These are phyloP conservation scores for Hansenula sp. DNA, from an alignment of 1,139 yeast species.

Conservation along the genomic window DNA sequence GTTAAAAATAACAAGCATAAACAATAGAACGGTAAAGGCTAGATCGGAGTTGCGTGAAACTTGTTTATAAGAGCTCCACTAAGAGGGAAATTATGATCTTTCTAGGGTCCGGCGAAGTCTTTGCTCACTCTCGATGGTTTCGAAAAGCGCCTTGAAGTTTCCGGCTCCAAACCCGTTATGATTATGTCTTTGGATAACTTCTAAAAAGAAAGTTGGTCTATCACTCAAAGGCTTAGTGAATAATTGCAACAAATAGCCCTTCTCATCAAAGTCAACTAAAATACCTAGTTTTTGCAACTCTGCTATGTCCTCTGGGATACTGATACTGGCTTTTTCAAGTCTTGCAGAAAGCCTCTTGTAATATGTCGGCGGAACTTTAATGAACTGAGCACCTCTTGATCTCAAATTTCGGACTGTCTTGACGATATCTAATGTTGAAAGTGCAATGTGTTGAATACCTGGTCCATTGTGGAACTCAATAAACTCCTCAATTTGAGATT, in stretches of 20 bases:
- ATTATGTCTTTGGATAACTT: slow-evolving; percentile 73
- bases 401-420: slow-evolving; percentile 50
- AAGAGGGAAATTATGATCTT: not conserved
- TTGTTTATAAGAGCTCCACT: too few relatives aligned
- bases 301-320: slow-evolving; percentile 47
- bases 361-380: slow-evolving; percentile 51
- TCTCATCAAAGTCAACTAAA: slow-evolving; percentile 69
- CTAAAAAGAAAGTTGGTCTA: slow-evolving; percentile 78
- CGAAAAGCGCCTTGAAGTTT: slow-evolving; percentile 76
- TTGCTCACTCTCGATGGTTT: slow-evolving; percentile 68
- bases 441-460: slow-evolving; percentile 80
- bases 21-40: too few relatives aligned
- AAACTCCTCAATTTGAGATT: slow-evolving; percentile 81
- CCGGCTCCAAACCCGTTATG: slow-evolving; percentile 89
- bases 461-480: slow-evolving; percentile 72
- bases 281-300: slow-evolving; percentile 46
- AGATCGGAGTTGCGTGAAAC: too few relatives aligned
- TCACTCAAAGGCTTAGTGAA: slow-evolving; percentile 75
- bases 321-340: slow-evolving; percentile 34
- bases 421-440: slow-evolving; percentile 58
- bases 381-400: slow-evolving; percentile 66
- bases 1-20: not conserved
- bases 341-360: slow-evolving; percentile 46
- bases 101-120: slow-evolving; percentile 25
- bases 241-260: slow-evolving; percentile 70